Conservation (phyloP, 495 filamentous ascomycete genomes). For the Patellaria atrata region DNA sequence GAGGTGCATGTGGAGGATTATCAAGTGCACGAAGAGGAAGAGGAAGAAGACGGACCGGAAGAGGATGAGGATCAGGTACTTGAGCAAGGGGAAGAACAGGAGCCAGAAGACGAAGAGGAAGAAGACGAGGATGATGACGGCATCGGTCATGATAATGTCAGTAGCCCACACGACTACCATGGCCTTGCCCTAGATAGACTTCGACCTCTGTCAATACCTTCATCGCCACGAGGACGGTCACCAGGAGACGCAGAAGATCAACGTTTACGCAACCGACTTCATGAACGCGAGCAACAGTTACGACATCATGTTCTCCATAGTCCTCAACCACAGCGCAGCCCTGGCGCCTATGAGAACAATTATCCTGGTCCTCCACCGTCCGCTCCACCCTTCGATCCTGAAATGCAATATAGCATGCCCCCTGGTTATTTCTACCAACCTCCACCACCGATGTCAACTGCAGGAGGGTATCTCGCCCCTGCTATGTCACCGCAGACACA, state of each 20-base stretch:
- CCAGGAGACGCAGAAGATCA: slow-evolving; percentile 3
- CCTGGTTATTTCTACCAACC: too few species aligned
- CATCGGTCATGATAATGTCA: slow-evolving; percentile 20
- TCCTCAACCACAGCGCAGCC: slow-evolving; percentile 15
- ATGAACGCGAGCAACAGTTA: slow-evolving; percentile 15
- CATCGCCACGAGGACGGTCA: slow-evolving; percentile 11
- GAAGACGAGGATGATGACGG: slow-evolving; percentile 22
- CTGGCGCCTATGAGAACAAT: slow-evolving; percentile 9
- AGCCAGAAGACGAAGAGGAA: slow-evolving; percentile 16
- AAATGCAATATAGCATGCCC: slow-evolving; percentile 4
- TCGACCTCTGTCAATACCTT: slow-evolving; percentile 10
- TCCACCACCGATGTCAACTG: too few species aligned
- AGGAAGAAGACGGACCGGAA: slow-evolving; percentile 9
- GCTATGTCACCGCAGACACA: too few species aligned
- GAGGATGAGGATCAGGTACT: slow-evolving; percentile 18
- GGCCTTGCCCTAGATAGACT: slow-evolving; percentile 10
- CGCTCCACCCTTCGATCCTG: slow-evolving; percentile 6
- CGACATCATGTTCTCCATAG: slow-evolving; percentile 18
- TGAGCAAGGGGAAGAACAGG: too few species aligned
- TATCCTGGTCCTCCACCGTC: slow-evolving; percentile 10
- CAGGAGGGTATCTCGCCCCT: too few species aligned
- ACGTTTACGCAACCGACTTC: slow-evolving; percentile 10
- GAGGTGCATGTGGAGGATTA: slow-evolving; percentile 4
- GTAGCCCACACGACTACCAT: slow-evolving; percentile 1
- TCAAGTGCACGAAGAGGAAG: slow-evolving; percentile 4